Evolutionary conservation across 805 yeast genomes (phyloP), one percentile per base, ranked within the genome.

Genomic region (Groenewaldozyma salmanticensis): DNA sequence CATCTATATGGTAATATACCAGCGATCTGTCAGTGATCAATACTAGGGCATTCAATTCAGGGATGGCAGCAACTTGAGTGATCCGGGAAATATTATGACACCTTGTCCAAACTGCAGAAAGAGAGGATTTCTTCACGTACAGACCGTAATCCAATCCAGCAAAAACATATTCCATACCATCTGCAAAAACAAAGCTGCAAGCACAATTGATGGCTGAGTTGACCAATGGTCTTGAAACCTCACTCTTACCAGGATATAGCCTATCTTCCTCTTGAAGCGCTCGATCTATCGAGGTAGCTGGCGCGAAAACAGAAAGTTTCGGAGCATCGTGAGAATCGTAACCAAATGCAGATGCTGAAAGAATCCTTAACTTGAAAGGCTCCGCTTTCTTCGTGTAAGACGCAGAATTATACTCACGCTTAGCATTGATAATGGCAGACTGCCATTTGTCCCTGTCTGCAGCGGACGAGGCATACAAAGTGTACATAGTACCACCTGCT

Each of bases 271-370:
- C 46, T 4, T 44, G 40, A n/a, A 64, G 42, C 2, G 61, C 58
- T 49, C 69, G 44, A 49, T 65, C 42, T 34, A 55, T 39, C 42
- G 63, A 52, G 55, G 61, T 27, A 61, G 74, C 43, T 31, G 52
- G 51, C 4, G 58, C 39, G 18, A 55, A 51, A 6, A 60, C 52
- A 0, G 65, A 61, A 17, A 59, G 47, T 21, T 43, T 44, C 0
- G 60, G 81, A 40, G 52, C 71, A 32, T 68, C 72, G 5, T 67
- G 61, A 2, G 67, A 71, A n/a, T 75, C 81, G 56, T 79, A 81
- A 1, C 77, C 79, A 59, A 83, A 84, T 41, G 69, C 66, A 20
- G 71, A 66, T 50, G 77, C 81, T 4, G 80, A 65, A 4, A 84
- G 53, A 4, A 74, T 67, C 27, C 64, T 60, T 31, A 81, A 53